Evolutionary conservation across 768 basidiomycete species (phyloP).

Genomic region (Amanita rubescens): DNA sequence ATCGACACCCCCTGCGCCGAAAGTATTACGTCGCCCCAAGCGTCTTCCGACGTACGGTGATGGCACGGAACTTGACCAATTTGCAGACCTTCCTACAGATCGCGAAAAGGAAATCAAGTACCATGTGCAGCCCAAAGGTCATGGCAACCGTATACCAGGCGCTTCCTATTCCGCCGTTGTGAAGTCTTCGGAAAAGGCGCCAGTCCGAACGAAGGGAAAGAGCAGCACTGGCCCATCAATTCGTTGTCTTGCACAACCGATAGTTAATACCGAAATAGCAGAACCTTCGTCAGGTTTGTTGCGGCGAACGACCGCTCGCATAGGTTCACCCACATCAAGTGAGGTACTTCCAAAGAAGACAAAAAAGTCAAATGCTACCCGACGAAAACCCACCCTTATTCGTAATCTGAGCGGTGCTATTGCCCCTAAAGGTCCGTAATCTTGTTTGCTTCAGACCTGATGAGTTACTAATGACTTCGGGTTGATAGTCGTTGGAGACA

Average conservation of each 20-base stretch:
- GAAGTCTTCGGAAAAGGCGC: conserved; percentile 41
- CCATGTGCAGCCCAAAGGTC: conserved; percentile 67
- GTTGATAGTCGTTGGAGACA: conserved; percentile 81
- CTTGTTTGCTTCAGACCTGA: conserved; percentile 1
- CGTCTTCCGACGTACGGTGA: conserved; percentile 72
- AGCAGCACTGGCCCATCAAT: conserved; percentile 19
- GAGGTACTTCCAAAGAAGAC: conserved; percentile 44
- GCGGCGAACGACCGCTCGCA: conserved; percentile 46
- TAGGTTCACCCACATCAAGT: conserved; percentile 43
- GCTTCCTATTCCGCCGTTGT: conserved; percentile 35
- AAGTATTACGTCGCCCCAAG: conserved; percentile 70
- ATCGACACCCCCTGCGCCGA: conserved; percentile 41
- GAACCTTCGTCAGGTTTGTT: conserved; percentile 44
- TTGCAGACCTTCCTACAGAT: conserved; percentile 86
- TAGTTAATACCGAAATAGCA: conserved; percentile 19
- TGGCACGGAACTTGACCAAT: conserved; percentile 82
- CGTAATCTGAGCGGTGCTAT: conserved; percentile 66
- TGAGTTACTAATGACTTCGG: conserved; percentile 9
- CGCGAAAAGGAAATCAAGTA: conserved; percentile 73
- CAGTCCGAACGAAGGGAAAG: conserved; percentile 49
- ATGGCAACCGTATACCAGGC: conserved; percentile 55
- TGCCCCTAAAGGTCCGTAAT: conserved; percentile 63
- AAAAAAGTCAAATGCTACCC: conserved; percentile 41
- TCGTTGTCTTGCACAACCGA: conserved; percentile 13
- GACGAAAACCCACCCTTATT: conserved; percentile 81